Evolutionary conservation across 2,329 filamentous ascomycete species (phyloP).

Genomic region (Sarocladium oryzae): DNA sequence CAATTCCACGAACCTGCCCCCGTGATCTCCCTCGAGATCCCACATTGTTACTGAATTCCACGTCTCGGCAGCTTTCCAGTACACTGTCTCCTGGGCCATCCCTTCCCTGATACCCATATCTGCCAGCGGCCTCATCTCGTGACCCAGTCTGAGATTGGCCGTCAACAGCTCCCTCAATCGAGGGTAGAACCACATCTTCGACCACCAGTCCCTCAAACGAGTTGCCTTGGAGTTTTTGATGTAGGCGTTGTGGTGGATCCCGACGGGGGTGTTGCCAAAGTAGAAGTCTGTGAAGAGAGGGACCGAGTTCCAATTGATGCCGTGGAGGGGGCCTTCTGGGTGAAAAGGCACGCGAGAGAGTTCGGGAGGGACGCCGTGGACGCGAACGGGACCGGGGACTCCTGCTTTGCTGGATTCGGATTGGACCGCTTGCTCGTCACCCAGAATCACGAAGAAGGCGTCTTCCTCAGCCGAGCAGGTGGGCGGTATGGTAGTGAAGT

Average conservation of each 20-base stretch:
- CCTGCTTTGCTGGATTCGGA: constrained; percentile 23
- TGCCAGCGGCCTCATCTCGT: constrained; percentile 13
- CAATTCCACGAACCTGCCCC: constrained; percentile 10
- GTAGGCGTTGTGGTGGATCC: constrained; percentile 32
- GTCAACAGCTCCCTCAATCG: constrained; percentile 24
- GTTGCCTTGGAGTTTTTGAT: constrained; percentile 23
- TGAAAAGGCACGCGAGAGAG: constrained; percentile 12
- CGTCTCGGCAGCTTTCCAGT: background rate
- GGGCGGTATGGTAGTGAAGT: constrained; percentile 28
- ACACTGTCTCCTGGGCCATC: constrained; percentile 13
- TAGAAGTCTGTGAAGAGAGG: constrained; percentile 31
- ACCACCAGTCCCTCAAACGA: constrained; percentile 28
- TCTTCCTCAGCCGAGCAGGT: constrained; percentile 31
- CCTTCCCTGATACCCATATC: constrained; percentile 9
- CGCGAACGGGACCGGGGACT: constrained; percentile 21
- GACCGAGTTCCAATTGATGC: constrained; percentile 23
- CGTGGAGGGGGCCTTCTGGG: constrained; percentile 11
- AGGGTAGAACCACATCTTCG: constrained; percentile 29
- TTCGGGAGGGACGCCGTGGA: constrained; percentile 22
- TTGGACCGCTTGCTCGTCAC: constrained; percentile 17
- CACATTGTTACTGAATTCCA: background rate
- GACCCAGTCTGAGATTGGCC: constrained; percentile 15
- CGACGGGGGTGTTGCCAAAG: constrained; percentile 28
- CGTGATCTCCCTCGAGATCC: background rate
- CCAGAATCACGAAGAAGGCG: constrained; percentile 25